Evolutionary conservation across 345 rosid species (phyloP).

Genomic region (Hibiscus tridactylites): DNA sequence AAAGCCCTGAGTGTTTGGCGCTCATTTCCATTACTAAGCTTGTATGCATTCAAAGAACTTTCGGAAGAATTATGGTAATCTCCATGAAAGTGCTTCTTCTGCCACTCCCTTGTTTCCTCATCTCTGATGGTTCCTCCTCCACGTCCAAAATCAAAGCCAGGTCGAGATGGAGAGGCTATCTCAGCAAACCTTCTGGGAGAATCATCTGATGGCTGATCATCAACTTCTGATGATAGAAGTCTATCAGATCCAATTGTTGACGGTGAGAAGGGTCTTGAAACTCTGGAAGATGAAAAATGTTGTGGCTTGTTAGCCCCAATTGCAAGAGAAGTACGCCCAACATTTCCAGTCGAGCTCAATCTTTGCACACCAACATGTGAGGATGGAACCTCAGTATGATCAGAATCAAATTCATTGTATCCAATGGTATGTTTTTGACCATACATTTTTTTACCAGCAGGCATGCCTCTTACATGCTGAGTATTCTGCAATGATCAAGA

Average conservation of each 20-base stretch:
- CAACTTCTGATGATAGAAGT: slow-evolving; percentile 31
- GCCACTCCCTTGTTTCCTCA: slow-evolving; percentile 50
- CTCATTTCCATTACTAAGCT: slow-evolving; percentile 44
- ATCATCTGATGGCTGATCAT: slow-evolving; percentile 41
- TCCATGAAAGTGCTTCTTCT: slow-evolving; percentile 43
- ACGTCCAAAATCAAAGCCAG: slow-evolving; percentile 45
- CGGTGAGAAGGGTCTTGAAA: slow-evolving; percentile 36
- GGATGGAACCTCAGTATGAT: slow-evolving; percentile 38
- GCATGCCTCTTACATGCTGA: slow-evolving; percentile 39
- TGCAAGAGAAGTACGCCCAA: slow-evolving; percentile 37
- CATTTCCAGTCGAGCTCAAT: slow-evolving; percentile 30
- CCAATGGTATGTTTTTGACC: slow-evolving; percentile 34
- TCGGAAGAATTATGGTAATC: slow-evolving; percentile 31
- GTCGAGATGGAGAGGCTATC: slow-evolving; percentile 52
- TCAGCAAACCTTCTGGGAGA: slow-evolving; percentile 57
- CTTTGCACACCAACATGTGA: slow-evolving; percentile 49
- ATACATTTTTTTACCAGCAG: slow-evolving; percentile 34
- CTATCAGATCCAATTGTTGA: slow-evolving; percentile 32
- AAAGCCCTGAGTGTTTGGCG: slow-evolving; percentile 79
- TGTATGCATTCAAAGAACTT: slow-evolving; percentile 24
- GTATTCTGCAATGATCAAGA: slow-evolving; percentile 25
- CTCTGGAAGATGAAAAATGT: slow-evolving; percentile 33
- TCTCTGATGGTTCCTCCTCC: slow-evolving; percentile 41
- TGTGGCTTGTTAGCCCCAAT: slow-evolving; percentile 41
- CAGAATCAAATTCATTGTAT: slow-evolving; percentile 44